These are phyloP conservation scores for Endoconidiophora polonica DNA, from an alignment of 2,329 filamentous ascomycete genomes.

Conservation along the genomic window DNA sequence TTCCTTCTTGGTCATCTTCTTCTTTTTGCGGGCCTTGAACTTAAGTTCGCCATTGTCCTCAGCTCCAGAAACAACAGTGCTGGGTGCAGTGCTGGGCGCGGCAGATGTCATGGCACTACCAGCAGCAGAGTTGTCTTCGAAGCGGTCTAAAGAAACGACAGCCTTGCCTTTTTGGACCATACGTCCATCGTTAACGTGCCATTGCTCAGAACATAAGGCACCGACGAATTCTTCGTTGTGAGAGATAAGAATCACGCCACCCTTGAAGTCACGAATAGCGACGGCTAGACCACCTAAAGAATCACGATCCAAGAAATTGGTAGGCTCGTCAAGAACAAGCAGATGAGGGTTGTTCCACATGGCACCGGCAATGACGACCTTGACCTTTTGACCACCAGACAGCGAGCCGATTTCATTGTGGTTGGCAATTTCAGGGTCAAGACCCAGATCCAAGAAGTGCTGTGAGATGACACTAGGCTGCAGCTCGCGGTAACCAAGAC, in stretches of 20 bases:
- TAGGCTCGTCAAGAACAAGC: slow-evolving; percentile 93
- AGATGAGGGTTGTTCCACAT: slow-evolving; percentile 99
- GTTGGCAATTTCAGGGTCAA: slow-evolving; percentile 95
- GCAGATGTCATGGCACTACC: slow-evolving; percentile 35
- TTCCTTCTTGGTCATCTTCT: slow-evolving; percentile 96
- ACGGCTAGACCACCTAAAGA: slow-evolving; percentile 93
- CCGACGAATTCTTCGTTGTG: slow-evolving; percentile 99
- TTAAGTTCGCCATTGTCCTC: slow-evolving; percentile 71
- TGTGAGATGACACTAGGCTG: slow-evolving; percentile 89
- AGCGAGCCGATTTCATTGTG: slow-evolving; percentile 96
- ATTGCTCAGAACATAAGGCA: slow-evolving; percentile 87
- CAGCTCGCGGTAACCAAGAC: slow-evolving; percentile 85
- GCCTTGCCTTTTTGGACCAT: slow-evolving; percentile 70
- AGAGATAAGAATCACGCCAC: slow-evolving; percentile 97
- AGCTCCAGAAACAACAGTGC: slow-evolving; percentile 61
- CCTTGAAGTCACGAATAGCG: slow-evolving; percentile 94
- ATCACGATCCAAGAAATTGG: slow-evolving; percentile 97
- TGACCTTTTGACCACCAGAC: slow-evolving; percentile 95
- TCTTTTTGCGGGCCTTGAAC: slow-evolving; percentile 85
- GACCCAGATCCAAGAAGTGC: slow-evolving; percentile 92
- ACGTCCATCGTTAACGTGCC: slow-evolving; percentile 78
- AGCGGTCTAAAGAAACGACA: slow-evolving; percentile 61
- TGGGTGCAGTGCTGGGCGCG: slow-evolving; percentile 40
- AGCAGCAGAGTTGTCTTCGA: slow-evolving; percentile 62
- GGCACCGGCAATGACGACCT: slow-evolving; percentile 87